phyloP scores from a whole-genome alignment of 2,329 filamentous ascomycete genomes.

The Thelonectria olida region DNA sequence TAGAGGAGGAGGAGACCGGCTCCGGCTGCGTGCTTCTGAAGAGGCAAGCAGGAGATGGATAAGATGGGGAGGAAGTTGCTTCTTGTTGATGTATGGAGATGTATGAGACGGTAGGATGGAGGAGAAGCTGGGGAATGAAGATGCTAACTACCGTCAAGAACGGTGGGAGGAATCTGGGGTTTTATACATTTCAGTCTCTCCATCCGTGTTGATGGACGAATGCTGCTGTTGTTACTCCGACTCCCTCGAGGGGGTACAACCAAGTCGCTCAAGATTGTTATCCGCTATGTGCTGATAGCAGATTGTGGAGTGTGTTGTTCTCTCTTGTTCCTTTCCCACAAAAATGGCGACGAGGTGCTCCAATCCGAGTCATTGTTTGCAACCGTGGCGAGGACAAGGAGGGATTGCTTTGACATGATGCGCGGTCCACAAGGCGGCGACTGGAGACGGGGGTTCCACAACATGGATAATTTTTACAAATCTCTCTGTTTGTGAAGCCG shows the following conservation, averaged over 20 bases:
- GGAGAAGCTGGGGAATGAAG: constrained; percentile 24
- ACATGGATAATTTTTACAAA: constrained; percentile 9
- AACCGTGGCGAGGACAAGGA: constrained; percentile 35
- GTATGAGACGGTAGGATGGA: constrained; percentile 26
- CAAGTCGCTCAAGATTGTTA: not conserved
- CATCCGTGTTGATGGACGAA: too few species aligned
- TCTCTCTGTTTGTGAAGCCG: not conserved
- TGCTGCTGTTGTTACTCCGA: constrained; percentile 10
- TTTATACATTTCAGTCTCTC: constrained; percentile 44
- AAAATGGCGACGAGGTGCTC: too few species aligned
- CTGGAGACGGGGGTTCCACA: constrained; percentile 37
- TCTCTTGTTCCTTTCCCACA: not conserved
- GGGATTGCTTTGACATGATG: too few species aligned
- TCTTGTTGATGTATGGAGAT: too few species aligned
- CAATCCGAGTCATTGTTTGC: constrained; percentile 36
- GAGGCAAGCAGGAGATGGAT: constrained; percentile 5
- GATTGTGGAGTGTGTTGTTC: too few species aligned
- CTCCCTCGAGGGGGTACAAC: not conserved
- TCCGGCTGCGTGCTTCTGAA: constrained; percentile 30
- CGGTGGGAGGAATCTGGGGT: constrained; percentile 45
- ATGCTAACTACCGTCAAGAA: constrained; percentile 53
- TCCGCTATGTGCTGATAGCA: not conserved
- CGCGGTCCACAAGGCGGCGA: constrained; percentile 33
- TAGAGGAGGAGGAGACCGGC: constrained; percentile 26
- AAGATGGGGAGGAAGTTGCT: not conserved